A percentile compares a stretch with the other conserved stretches of the same genome.
phyloP scores from a whole-genome alignment of 176 grass and related monocot genomes.

The Thalia dealbata region DNA sequence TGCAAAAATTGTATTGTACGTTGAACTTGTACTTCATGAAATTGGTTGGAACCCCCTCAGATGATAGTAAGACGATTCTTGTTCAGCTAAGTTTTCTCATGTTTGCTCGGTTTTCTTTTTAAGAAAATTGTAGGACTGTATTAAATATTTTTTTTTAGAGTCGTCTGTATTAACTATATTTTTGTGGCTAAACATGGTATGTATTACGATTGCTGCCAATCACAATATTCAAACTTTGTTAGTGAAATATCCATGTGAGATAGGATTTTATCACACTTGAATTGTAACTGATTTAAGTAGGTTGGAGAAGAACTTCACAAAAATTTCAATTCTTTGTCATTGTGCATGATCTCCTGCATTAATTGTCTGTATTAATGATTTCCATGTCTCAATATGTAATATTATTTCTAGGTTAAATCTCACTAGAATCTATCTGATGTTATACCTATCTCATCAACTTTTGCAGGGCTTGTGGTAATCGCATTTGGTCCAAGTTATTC shows the following conservation, averaged over 20 bases:
- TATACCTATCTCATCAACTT: constrained; percentile 14
- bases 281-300: not conserved
- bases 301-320: no score
- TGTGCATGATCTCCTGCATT: not conserved
- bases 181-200: not conserved
- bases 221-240: not conserved
- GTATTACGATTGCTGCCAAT: not conserved
- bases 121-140: not conserved
- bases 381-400: no score
- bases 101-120: not conserved
- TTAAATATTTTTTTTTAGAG: not conserved
- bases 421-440: not conserved
- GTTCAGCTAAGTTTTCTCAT: not conserved
- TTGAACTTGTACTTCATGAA: not conserved
- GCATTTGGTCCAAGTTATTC: constrained; percentile 99
- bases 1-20: not conserved
- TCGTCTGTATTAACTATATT: not conserved
- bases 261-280: not conserved
- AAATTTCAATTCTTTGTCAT: not conserved
- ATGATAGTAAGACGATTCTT: not conserved
- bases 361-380: not conserved
- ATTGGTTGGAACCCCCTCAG: not conserved
- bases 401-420: not conserved
- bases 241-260: not conserved
- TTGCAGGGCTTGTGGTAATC: constrained; percentile 69